Evolutionary conservation across 2,329 filamentous ascomycete genomes (phyloP).

Genomic region (Trichoderma koningii): DNA sequence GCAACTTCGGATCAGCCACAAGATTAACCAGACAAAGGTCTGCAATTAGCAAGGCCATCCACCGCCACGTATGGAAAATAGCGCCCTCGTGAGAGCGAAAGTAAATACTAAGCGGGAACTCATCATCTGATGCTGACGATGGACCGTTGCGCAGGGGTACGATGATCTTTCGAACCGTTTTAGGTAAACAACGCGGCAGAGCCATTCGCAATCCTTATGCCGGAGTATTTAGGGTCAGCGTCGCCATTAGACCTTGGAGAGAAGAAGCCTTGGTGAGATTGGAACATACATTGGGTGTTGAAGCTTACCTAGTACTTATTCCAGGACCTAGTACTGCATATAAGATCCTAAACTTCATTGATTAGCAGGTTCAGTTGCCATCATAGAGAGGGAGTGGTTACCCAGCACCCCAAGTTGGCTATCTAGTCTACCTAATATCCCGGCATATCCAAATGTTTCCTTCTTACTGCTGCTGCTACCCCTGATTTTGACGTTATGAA

Average conservation of each 20-base stretch:
- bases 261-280: neutral
- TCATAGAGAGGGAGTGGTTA: neutral
- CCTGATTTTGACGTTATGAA: too few species aligned
- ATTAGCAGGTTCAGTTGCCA: neutral
- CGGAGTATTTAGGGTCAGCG: neutral
- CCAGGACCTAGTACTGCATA: too few species aligned
- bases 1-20: neutral
- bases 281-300: neutral
- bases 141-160: neutral
- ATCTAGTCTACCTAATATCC: too few species aligned
- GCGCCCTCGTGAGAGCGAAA: neutral
- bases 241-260: neutral
- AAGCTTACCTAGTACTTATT: neutral
- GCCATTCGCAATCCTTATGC: neutral
- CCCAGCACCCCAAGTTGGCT: too few species aligned
- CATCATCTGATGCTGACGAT: neutral
- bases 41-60: neutral
- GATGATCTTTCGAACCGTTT: neutral
- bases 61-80: neutral
- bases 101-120: neutral
- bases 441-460: too few species aligned
- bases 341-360: neutral
- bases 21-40: neutral
- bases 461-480: too few species aligned
- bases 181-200: constrained; percentile 2